Conservation (phyloP, 1,284 basidiomycete species). For the Fomes fomentarius region DNA sequence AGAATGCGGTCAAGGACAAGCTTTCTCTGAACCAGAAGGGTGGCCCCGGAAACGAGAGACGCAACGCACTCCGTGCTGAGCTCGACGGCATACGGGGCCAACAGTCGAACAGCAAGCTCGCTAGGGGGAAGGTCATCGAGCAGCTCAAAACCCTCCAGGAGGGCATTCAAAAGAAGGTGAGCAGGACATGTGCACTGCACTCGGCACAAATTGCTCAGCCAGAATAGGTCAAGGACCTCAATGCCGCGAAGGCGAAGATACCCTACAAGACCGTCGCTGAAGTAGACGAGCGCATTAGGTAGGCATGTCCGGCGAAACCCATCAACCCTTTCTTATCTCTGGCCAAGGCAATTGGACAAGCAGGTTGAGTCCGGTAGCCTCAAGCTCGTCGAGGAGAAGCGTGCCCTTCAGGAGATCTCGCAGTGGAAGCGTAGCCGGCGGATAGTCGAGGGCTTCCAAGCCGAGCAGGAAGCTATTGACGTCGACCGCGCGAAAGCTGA, state of each 20-base stretch:
- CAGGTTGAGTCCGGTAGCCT: slow-evolving; percentile 92
- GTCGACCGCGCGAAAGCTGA: slow-evolving; percentile 77
- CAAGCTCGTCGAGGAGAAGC: slow-evolving; percentile 96
- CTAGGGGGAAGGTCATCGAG: slow-evolving; percentile 78
- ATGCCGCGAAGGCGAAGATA: slow-evolving; percentile 80
- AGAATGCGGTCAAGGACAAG: slow-evolving; percentile 83
- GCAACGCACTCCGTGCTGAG: slow-evolving; percentile 79
- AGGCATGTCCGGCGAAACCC: slow-evolving; percentile 33
- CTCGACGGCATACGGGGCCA: slow-evolving; percentile 80
- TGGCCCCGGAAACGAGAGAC: slow-evolving; percentile 70
- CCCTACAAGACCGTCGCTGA: slow-evolving; percentile 89
- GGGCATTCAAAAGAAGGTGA: slow-evolving; percentile 80
- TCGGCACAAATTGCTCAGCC: too few species aligned
- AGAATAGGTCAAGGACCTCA: slow-evolving; percentile 83
- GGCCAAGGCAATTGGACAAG: slow-evolving; percentile 73
- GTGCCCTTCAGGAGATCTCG: slow-evolving; percentile 89
- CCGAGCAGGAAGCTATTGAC: slow-evolving; percentile 82
- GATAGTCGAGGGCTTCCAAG: slow-evolving; percentile 79
- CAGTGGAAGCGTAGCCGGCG: slow-evolving; percentile 72
- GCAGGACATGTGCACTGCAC: too few species aligned
- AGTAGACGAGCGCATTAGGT: slow-evolving; percentile 88
- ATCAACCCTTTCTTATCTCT: slow-evolving; percentile 6
- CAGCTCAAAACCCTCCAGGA: slow-evolving; percentile 88
- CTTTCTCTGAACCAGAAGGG: slow-evolving; percentile 67
- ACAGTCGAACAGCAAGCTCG: slow-evolving; percentile 82